Percentiles rank a stretch among this genome's conserved stretches.
Evolutionary conservation across 805 yeast genomes (phyloP).

Genomic region (Ogataea ramenticola): DNA sequence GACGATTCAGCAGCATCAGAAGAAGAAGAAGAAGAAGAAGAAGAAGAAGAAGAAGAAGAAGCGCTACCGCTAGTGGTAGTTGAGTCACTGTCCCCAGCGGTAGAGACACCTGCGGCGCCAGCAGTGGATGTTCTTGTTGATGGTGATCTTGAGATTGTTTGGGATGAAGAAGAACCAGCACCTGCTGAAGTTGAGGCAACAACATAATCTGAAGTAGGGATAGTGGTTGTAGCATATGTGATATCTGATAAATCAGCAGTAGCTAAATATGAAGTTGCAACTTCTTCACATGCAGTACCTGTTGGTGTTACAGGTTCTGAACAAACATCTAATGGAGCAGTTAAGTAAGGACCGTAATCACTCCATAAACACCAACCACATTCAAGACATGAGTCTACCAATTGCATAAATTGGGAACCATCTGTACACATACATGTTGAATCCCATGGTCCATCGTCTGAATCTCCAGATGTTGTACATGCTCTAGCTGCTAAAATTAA

Average conservation of each 20-base stretch:
- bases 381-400: conserved; percentile 27
- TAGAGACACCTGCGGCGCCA: neutral
- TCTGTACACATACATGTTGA: conserved; percentile 24
- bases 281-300: neutral
- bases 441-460: conserved; percentile 25
- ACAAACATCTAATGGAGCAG: conserved; percentile 5
- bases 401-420: conserved; percentile 18
- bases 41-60: neutral
- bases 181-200: neutral
- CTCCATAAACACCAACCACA: conserved; percentile 12
- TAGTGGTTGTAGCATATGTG: neutral
- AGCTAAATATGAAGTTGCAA: neutral
- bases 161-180: neutral
- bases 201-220: neutral
- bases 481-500: conserved; percentile 22
- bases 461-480: conserved; percentile 13
- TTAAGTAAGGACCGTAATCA: conserved; percentile 4
- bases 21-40: too few relatives aligned
- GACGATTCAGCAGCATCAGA: too few relatives aligned
- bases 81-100: neutral
- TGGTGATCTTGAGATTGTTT: neutral
- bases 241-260: neutral
- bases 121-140: neutral
- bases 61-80: neutral
- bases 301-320: conserved; percentile 3